Percentiles rank a stretch among this genome's conserved stretches.
Evolutionary conservation across 768 basidiomycete genomes (phyloP).

Genomic region (Phylloporus arenicola): DNA sequence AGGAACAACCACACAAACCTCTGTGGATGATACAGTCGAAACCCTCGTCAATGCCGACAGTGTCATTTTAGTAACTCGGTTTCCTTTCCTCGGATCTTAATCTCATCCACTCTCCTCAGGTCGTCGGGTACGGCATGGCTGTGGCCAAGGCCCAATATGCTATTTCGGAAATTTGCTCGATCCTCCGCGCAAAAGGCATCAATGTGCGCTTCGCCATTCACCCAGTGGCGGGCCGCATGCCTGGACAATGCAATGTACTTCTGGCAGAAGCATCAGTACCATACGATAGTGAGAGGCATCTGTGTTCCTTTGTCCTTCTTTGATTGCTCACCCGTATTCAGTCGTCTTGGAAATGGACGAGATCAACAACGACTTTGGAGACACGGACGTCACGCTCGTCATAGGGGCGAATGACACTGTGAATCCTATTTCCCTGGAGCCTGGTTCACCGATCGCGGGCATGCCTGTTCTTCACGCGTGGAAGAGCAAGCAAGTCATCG

Average conservation of each 20-base stretch:
- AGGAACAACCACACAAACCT: conserved; percentile 72
- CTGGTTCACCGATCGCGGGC: conserved; percentile 82
- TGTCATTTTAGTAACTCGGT: conserved; percentile 61
- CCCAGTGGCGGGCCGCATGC: conserved; percentile 90
- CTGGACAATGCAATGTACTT: conserved; percentile 89
- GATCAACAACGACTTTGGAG: conserved; percentile 87
- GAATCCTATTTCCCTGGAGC: conserved; percentile 83
- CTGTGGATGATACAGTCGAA: conserved; percentile 77
- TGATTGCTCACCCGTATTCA: conserved; percentile 22
- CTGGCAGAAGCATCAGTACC: conserved; percentile 87
- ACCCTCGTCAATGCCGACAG: conserved; percentile 72
- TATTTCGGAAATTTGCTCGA: conserved; percentile 66
- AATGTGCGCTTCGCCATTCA: conserved; percentile 86
- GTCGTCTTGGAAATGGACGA: conserved; percentile 93
- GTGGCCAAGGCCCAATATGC: conserved; percentile 87
- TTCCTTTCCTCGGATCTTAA: background rate
- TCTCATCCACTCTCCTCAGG: conserved; percentile 34
- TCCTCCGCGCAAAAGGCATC: conserved; percentile 67
- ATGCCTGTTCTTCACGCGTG: conserved; percentile 92
- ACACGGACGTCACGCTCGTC: conserved; percentile 86
- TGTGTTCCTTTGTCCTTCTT: background rate
- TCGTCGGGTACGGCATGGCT: conserved; percentile 88
- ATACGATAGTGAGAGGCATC: conserved; percentile 63
- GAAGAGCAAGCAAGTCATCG: conserved; percentile 89
- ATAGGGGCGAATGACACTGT: conserved; percentile 93